Base-by-base conservation (phyloP, 495 filamentous ascomycete genomes). In the Aspergillus wentii region DNA sequence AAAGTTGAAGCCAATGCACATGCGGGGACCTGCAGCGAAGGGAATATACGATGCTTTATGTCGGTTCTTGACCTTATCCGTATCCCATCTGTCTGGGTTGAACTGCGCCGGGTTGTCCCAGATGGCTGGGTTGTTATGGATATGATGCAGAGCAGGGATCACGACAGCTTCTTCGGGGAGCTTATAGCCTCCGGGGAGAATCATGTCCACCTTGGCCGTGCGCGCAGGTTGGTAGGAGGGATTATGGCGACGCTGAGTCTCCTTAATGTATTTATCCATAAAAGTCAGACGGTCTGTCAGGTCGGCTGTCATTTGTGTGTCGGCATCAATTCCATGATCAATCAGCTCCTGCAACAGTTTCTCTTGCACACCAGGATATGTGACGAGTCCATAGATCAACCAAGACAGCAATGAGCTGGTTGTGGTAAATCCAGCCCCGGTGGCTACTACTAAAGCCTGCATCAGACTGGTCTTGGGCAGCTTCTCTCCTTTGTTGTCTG, bases 1-100 rank as follows among this genome's bases (percentile, higher is more conserved):
- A 48, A 79, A 73, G 49, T 77, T 79, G 50, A 78, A 79, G 0
- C 74, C 75, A 38, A 80, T 74, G 47, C 75, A 79, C 45, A 59
- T 60, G 1, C 76, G 51, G 0, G 56, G 55, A 0, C 75, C 76
- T 6, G 62, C 57, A 0, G 66, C 74, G 31, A 80, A 79, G 0
- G 75, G 75, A 3, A 69, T 56, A 47, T 79, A 80, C 1, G 66
- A 44, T 2, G 48, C 58, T 29, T 61, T 59, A 28, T 66, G 69
- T 7, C 62, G 33, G 29, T 54, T 59, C 53, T 74, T 68, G 17
- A 70, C 67, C 37, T 61, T 54, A 0, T 71, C 66, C 0, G 67
- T 67, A 27, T 73, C 67, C 76, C 75, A 79, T 1, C 76, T 45
- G 30, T 78, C 74, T 0, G 75, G 71, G 43, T 78, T 57, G 40